phyloP scores from a whole-genome alignment of 176 grass and related monocot species.

The Phoenix roebelenii region DNA sequence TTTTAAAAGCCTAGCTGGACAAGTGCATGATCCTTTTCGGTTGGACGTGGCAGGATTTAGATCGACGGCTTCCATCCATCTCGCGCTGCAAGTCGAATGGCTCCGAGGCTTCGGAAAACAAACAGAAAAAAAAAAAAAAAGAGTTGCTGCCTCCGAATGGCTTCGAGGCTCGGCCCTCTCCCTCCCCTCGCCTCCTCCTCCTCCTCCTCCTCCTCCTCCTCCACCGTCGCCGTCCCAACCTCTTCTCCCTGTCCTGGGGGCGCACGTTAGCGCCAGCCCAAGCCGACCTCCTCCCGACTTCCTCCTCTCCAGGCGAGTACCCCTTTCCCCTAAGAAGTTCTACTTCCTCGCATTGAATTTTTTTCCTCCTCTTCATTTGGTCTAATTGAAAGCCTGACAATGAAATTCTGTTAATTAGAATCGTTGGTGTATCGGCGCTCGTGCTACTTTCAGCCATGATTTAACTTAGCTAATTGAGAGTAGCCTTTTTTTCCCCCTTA shows the following conservation, averaged over 20 bases:
- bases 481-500: no score
- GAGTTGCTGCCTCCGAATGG: slow-evolving; percentile 18
- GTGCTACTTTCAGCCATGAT: no score
- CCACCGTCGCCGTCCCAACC: background rate
- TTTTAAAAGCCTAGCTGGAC: background rate
- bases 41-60: slow-evolving; percentile 67
- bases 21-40: slow-evolving; percentile 23
- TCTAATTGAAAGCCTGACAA: no score
- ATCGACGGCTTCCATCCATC: slow-evolving; percentile 32
- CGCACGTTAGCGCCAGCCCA: slow-evolving; percentile 16
- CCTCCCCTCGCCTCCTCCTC: slow-evolving; percentile 21
- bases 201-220: slow-evolving; percentile 16
- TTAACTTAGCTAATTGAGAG: no score
- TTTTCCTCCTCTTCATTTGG: no score
- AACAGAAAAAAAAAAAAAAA: no score
- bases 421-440: no score
- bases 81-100: no score
- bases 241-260: slow-evolving; percentile 22
- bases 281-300: slow-evolving; percentile 3
- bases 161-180: slow-evolving; percentile 46
- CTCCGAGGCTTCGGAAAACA: no score
- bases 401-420: no score
- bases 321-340: background rate
- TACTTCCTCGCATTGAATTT: background rate
- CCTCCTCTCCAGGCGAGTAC: background rate